Conservation (phyloP, 352 stramenopile species). For the Phytopythium litorale region DNA sequence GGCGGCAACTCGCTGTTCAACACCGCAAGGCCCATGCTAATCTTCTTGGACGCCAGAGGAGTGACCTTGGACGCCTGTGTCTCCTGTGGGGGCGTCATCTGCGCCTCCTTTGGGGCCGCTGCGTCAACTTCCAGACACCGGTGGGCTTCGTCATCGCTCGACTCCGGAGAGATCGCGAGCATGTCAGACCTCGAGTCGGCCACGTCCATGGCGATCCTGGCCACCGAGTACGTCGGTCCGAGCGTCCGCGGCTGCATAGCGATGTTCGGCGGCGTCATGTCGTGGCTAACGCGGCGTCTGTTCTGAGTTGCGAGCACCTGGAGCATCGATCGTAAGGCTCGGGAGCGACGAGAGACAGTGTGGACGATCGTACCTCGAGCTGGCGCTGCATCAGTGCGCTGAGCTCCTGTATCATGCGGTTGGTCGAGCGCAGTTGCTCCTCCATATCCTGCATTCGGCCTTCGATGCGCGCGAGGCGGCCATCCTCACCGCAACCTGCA, state of each 20-base stretch:
- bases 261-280: neutral
- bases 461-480: slow-evolving; percentile 30
- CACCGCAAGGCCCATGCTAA: slow-evolving; percentile 20
- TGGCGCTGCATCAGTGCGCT: slow-evolving; percentile 44
- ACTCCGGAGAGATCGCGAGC: neutral
- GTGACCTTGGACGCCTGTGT: neutral
- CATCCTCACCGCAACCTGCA: neutral
- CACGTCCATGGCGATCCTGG: slow-evolving; percentile 5
- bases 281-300: neutral
- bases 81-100: neutral
- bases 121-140: neutral
- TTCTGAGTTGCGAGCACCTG: neutral
- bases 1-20: slow-evolving; percentile 10
- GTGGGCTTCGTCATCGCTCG: neutral
- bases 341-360: neutral
- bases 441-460: slow-evolving; percentile 39
- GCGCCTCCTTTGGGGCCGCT: neutral
- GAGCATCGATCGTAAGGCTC: neutral
- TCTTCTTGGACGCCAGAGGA: slow-evolving; percentile 13
- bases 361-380: slow-evolving; percentile 22
- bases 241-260: neutral
- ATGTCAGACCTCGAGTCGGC: neutral
- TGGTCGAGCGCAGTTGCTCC: slow-evolving; percentile 29
- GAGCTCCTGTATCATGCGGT: slow-evolving; percentile 50
- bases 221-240: neutral